Conservation (phyloP, 1,139 yeast genomes). For the Scheffersomyces insectosa region DNA sequence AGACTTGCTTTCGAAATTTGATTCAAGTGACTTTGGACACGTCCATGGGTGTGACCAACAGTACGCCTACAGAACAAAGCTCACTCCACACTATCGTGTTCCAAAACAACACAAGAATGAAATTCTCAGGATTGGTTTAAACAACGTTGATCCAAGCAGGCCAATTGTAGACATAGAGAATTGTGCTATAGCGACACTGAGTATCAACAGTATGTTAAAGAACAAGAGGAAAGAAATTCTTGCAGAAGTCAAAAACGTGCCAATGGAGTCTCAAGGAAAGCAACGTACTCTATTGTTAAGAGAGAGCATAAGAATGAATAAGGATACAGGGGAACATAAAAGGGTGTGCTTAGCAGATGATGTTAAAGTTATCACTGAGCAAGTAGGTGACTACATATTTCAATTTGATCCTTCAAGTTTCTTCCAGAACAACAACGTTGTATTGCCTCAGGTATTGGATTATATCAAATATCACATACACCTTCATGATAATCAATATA, state of each 20-base stretch:
- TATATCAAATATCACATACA: slow-evolving; percentile 29
- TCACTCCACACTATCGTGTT: slow-evolving; percentile 36
- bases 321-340: slow-evolving; percentile 32
- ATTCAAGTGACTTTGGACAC: slow-evolving; percentile 10
- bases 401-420: slow-evolving; percentile 37
- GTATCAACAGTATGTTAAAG: slow-evolving; percentile 23
- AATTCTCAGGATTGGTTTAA: slow-evolving; percentile 31
- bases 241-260: slow-evolving; percentile 8
- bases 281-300: slow-evolving; percentile 27
- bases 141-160: slow-evolving; percentile 23
- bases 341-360: slow-evolving; percentile 27
- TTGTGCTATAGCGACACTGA: slow-evolving; percentile 33
- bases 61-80: slow-evolving; percentile 36
- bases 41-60: slow-evolving; percentile 33
- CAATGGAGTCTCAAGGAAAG: slow-evolving; percentile 7
- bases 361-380: slow-evolving; percentile 29
- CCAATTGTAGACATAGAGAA: slow-evolving; percentile 28
- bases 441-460: slow-evolving; percentile 37
- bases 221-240: slow-evolving; percentile 8
- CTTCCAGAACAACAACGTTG: slow-evolving; percentile 37
- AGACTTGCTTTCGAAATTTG: slow-evolving; percentile 12
- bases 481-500: slow-evolving; percentile 6
- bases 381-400: slow-evolving; percentile 30
- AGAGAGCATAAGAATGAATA: slow-evolving; percentile 34
- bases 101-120: slow-evolving; percentile 10